Base-by-base conservation (phyloP, 495 filamentous ascomycete genomes). In the Penicillium angulare region DNA sequence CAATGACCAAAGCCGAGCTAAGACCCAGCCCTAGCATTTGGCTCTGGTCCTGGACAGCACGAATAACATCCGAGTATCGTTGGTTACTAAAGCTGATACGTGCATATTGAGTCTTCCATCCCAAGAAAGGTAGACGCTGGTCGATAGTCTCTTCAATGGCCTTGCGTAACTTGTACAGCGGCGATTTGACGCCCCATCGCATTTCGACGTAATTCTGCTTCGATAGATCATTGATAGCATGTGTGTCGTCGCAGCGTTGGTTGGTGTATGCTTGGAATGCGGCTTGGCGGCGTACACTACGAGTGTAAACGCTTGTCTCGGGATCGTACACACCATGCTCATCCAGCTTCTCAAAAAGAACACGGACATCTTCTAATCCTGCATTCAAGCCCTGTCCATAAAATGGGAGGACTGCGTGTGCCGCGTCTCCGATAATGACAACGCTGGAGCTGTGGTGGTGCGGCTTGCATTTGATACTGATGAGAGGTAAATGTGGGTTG, bases 321-420 rank as follows among this genome's bases (percentile, higher is more conserved):
- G 52, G n/a, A 42, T 65, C 60, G 45, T 76, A 76, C 7, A 77
- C 69, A 20, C 68, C 76, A 50, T 92, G 78, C 52, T 81, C 75
- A 60, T 92, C 87, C 23, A 92, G 79, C 20, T 79, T 59, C 34
- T 86, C 77, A 60, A 96, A 88, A 9, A 97, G 80, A 33, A 92
- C 80, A n/a, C 85, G 77, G 26, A 93, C 83, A 64, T 95, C 85
- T 66, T 93, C 86, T 47, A 98, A 79, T 2, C 90, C 85, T 16
- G 93, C 82, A 66, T 98, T 91, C 75, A 95, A 88, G 40, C 89
- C 86, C 60, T 97, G 87, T 17, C 88, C 87, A 71, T 93, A 89
- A 74, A 97, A 98, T 1, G 95, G 93, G 0, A 98, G 90, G 81
- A 98, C 96, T 40, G 93, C 95, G 69, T 98, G 95, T 6, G 93